Evolutionary conservation across 257 asterid species (phyloP), one percentile per base, ranked within the genome.

Genomic region (Apocynum venetum): DNA sequence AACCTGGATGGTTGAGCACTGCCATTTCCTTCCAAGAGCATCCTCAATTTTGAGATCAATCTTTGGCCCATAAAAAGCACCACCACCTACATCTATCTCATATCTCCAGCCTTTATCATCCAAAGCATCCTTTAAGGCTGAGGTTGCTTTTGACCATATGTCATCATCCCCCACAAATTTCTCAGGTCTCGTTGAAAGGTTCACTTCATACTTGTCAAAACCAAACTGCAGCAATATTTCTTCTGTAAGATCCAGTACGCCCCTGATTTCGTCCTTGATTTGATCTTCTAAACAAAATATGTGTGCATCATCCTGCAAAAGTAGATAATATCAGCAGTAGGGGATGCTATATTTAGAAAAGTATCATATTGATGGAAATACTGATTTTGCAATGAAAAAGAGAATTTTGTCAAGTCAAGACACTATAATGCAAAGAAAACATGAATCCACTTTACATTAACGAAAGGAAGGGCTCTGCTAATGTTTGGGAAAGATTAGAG

Each of bases 11-110:
- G 98, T 94, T 36, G 98, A 92, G 92, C 98, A 94, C 82, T 94
- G 98, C 98, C 98, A 92, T 87, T 92, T 94, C 82, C 98, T 89
- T 85, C 98, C 98, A 72, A 95, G 91, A 82, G 98, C 98, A 83
- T 93, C 98, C 86, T 95, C 98, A 73, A 95, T 93, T 88, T 95
- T 95, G 80, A 95, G 92, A 87, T 95, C 98, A 79, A 95, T 95
- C 85, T 93, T 95, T 72, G 98, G 97, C 79, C 98, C 98, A 83
- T 95, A 95, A 83, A 95, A 95, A 57, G 98, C 98, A 55, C 98
- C 98, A 20, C 98, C 98, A 69, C 98, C 98, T 71, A 88, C 97
- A 73, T 95, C 98, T 36, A 91, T 90, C 84, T 90, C 87, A 85
- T 91, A 95, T 74, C 80, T 81, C 98, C 98, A 95, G 74, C 96